Base-by-base conservation (phyloP, 2,329 filamentous ascomycete species). In the Talaromyces amestolkiae region DNA sequence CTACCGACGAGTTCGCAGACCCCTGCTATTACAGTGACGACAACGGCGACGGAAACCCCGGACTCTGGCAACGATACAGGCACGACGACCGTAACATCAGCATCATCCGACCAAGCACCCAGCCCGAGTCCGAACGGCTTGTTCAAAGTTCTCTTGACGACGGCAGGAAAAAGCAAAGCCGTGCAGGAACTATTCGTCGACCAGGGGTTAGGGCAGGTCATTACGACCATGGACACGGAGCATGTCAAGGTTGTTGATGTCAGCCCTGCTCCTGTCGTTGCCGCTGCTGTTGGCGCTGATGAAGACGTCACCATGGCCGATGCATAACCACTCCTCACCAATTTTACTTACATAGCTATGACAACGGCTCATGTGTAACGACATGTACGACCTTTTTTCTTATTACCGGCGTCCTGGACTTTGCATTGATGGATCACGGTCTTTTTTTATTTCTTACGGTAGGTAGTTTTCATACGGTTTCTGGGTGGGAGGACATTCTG, bases 71-170 rank as follows among this genome's bases (percentile, higher is more conserved):
- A 7, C 27, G 6, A 24, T 22, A 24, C 45, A 13, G 45, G 37
- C 9, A 39, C 15, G 3, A 41, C 33, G 3, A 45, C 8, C 68
- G 70, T 17, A 70, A 68, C 39, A 2, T 10, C 45, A 22, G 24
- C 27, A 11, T 19, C 17, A 37, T 37, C 53, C 13, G 56, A 59
- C 7, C 56, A 43, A 19, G 0, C 13, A 11, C 27, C 27, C 31
- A 37, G 19, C 56, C 56, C 56, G 11, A 11, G 6, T n/a, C 39
- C 37, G 13, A 59, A 43, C 11, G 72, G 74, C 7, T 63, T 78
- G 2, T 68, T 78, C 49, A 78, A 78, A 61, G 71, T 76, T 3
- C 70, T 78, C 3, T 77, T 78, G 61, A 78, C 77, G 3, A 74
- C 76, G 13, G 68, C 70, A 3, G 75, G 75, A 39, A 71, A 54